Base-by-base conservation (phyloP, 2,329 filamentous ascomycete species). In the Verticillium albo-atrum region DNA sequence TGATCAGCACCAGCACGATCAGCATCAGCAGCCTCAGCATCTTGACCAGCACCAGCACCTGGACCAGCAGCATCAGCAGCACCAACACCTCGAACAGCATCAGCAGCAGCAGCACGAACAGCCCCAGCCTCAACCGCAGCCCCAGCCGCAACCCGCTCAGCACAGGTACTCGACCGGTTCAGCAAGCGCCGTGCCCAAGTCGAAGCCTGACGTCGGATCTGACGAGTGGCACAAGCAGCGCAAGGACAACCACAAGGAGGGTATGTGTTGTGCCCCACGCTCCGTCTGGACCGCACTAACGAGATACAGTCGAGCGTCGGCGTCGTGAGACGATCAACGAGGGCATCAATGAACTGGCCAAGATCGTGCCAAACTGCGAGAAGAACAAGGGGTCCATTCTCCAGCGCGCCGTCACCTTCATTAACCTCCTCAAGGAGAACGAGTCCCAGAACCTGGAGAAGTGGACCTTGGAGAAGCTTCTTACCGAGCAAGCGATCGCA, bases 361-460 rank as follows among this genome's bases (percentile, higher is more conserved):
- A 97, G 78, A 96, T 99, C 65, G 95, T 99, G 0, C 95, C 95
- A 0, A 92, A 92, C 15, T 97, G 94, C 69, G 95, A 99, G 76
- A 99, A 98, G 82, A 98, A 99, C 80, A 99, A 99, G 77, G 95
- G 95, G 1, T 96, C 92, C 2, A 98, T 99, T 64, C 80, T 99
- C 37, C 91, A 96, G 71, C 91, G 94, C 34, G 92, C 95, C 0
- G 94, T 97, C 10, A 88, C 92, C 64, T 98, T 97, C 78, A 98
- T 99, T 71, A 90, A 88, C 12, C 92, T 97, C 70, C 84, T 99
- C 42, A 96, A 95, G 72, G 92, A 97, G 73, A 96, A 97, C 67
- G 94, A 97, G 72, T 86, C 90, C 17, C 90, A 95, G 64, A 97
- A 97, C 72, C 92, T 96, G 63, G 94, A 97, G 73, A 92, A 97